Conservation (phyloP, 352 stramenopile genomes). For the Globisporangium viniferum region DNA sequence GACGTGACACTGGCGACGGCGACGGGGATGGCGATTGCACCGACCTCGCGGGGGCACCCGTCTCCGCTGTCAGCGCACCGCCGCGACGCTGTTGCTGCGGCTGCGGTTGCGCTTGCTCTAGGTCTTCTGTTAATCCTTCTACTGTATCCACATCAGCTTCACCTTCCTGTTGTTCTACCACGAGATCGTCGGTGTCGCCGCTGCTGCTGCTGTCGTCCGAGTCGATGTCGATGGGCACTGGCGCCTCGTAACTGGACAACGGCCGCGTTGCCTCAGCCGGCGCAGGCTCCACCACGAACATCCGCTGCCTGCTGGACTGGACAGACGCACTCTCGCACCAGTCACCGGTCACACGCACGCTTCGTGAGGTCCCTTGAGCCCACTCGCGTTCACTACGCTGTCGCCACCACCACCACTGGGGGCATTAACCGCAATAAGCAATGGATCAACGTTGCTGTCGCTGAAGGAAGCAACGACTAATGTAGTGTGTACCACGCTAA, state of each 20-base stretch:
- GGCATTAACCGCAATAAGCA: no score
- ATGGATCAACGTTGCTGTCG: no score
- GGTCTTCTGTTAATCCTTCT: no score
- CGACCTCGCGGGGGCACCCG: not conserved
- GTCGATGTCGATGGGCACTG: slow-evolving; percentile 9
- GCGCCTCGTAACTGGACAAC: not conserved
- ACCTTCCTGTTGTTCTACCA: not conserved
- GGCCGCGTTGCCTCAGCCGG: not conserved
- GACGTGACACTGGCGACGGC: slow-evolving; percentile 6
- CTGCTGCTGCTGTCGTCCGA: slow-evolving; percentile 2
- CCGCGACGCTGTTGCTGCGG: not conserved
- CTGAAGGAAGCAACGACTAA: no score
- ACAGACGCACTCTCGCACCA: no score
- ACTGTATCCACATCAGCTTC: no score
- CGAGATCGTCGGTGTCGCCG: not conserved
- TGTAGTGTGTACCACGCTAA: no score
- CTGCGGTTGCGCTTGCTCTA: no score
- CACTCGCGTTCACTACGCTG: no score
- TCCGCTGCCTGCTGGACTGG: not conserved
- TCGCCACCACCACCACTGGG: no score
- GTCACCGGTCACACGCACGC: no score
- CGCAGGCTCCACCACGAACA: slow-evolving; percentile 2
- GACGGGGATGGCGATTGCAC: not conserved
- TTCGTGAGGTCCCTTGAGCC: no score
- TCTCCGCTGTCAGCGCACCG: not conserved